A percentile compares a stretch with the other conserved stretches of the same genome.
phyloP scores from a whole-genome alignment of 1,284 basidiomycete genomes.

The Inonotus hispidus region DNA sequence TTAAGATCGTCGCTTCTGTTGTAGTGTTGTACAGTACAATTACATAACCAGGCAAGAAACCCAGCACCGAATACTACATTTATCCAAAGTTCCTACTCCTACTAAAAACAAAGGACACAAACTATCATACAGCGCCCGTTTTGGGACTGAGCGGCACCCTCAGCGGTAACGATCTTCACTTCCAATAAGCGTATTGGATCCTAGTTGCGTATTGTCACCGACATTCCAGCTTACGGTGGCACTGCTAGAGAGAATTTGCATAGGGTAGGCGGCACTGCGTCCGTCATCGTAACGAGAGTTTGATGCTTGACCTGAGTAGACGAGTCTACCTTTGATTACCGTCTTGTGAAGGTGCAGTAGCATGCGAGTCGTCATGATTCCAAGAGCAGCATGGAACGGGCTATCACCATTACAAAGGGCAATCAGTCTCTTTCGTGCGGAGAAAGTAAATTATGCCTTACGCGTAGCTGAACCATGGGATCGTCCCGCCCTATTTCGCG shows the following conservation, averaged over 20 bases:
- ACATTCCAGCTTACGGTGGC: background rate
- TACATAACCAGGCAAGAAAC: no score
- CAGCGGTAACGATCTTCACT: background rate
- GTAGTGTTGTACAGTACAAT: no score
- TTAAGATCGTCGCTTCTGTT: no score
- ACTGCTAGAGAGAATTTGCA: background rate
- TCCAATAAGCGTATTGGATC: background rate
- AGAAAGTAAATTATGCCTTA: slow-evolving; percentile 18
- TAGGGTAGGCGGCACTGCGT: background rate
- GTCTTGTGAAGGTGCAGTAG: slow-evolving; percentile 37
- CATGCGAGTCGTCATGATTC: slow-evolving; percentile 41
- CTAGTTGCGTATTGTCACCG: background rate
- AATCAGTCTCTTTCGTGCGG: background rate
- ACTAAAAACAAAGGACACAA: background rate
- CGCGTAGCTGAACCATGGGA: slow-evolving; percentile 46
- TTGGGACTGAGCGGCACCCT: background rate
- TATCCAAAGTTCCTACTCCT: background rate
- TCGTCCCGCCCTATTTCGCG: slow-evolving; percentile 24
- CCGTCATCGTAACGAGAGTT: background rate
- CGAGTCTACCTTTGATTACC: slow-evolving; percentile 7
- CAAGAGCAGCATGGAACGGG: slow-evolving; percentile 44
- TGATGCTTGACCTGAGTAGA: background rate
- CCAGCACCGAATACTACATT: no score
- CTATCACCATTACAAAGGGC: background rate
- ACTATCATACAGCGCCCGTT: background rate